Conservation (phyloP, 2,329 filamentous ascomycete species). For the Ceratocystis albifundus region DNA sequence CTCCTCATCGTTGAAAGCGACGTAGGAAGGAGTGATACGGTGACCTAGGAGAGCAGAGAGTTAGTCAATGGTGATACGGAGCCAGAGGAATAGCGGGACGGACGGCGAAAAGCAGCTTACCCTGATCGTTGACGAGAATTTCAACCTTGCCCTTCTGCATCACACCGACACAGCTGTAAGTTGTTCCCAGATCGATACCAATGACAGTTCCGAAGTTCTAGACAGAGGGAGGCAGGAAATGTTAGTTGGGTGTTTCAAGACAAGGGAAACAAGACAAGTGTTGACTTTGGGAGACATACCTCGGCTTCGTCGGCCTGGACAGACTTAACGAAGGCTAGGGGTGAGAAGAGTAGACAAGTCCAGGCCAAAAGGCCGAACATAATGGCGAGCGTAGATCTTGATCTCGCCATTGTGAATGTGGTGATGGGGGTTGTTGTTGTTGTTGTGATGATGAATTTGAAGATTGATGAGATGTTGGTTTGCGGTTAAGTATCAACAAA, state of each 20-base stretch:
- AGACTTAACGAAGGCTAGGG: slow-evolving; percentile 71
- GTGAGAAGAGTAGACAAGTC: slow-evolving; percentile 78
- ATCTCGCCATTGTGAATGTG: slow-evolving; percentile 39
- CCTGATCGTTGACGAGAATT: slow-evolving; percentile 88
- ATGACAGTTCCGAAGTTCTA: slow-evolving; percentile 73
- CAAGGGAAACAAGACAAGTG: background rate
- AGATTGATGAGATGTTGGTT: background rate
- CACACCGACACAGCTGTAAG: slow-evolving; percentile 81
- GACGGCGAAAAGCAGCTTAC: slow-evolving; percentile 24
- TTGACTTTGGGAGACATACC: slow-evolving; percentile 14
- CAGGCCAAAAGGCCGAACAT: slow-evolving; percentile 85
- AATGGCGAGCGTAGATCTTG: slow-evolving; percentile 59
- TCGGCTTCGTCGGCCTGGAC: slow-evolving; percentile 63
- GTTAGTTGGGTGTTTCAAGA: background rate
- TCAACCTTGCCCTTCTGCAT: slow-evolving; percentile 94
- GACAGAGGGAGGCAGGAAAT: background rate
- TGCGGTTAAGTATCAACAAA: slow-evolving; percentile 18
- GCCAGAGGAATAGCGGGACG: background rate
- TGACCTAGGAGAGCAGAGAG: slow-evolving; percentile 44
- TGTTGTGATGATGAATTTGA: slow-evolving; percentile 5
- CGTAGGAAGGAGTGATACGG: slow-evolving; percentile 90
- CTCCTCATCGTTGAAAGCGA: slow-evolving; percentile 94
- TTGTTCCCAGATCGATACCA: slow-evolving; percentile 89
- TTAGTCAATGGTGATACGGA: background rate
- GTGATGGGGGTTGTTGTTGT: slow-evolving; percentile 25